Percentiles rank a stretch among this genome's conserved stretches.
Evolutionary conservation across 495 filamentous ascomycete species (phyloP).

Genomic region (Trichoderma virens): DNA sequence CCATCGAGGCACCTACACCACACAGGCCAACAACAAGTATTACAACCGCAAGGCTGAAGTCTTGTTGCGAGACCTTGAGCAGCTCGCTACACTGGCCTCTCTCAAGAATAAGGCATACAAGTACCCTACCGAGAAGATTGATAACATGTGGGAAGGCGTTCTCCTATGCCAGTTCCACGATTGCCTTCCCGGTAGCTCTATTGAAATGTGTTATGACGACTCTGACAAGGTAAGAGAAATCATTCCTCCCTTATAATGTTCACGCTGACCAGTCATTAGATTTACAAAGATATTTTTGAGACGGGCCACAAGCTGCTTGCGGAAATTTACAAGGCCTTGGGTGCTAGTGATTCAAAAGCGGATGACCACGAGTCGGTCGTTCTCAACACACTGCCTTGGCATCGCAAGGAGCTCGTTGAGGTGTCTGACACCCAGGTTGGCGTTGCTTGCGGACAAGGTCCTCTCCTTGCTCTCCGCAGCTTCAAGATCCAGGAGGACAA

Average conservation of each 20-base stretch:
- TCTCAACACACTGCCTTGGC: constrained; percentile 81
- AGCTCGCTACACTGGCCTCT: constrained; percentile 79
- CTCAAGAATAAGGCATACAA: constrained; percentile 62
- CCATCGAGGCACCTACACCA: constrained; percentile 93
- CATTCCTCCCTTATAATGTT: neutral
- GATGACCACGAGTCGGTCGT: constrained; percentile 38
- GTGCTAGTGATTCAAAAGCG: constrained; percentile 38
- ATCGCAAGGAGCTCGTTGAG: constrained; percentile 61
- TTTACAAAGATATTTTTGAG: constrained; percentile 77
- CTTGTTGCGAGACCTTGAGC: constrained; percentile 77
- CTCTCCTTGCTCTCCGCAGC: constrained; percentile 39
- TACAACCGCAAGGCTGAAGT: constrained; percentile 85
- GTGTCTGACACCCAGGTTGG: constrained; percentile 41
- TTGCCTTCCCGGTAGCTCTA: constrained; percentile 87
- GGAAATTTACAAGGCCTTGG: constrained; percentile 59
- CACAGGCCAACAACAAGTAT: constrained; percentile 92
- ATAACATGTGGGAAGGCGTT: constrained; percentile 84
- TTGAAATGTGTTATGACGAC: constrained; percentile 96
- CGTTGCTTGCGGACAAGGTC: constrained; percentile 42
- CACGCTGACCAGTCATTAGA: constrained; percentile 28
- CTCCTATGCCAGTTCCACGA: constrained; percentile 96
- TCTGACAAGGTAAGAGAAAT: constrained; percentile 56
- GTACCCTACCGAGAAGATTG: constrained; percentile 86
- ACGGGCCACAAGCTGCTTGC: constrained; percentile 64
- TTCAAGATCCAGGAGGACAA: constrained; percentile 36